These are phyloP conservation scores for Plasmodiophora brassicae DNA, from an alignment of 208 protist genomes.

Conservation along the genomic window DNA sequence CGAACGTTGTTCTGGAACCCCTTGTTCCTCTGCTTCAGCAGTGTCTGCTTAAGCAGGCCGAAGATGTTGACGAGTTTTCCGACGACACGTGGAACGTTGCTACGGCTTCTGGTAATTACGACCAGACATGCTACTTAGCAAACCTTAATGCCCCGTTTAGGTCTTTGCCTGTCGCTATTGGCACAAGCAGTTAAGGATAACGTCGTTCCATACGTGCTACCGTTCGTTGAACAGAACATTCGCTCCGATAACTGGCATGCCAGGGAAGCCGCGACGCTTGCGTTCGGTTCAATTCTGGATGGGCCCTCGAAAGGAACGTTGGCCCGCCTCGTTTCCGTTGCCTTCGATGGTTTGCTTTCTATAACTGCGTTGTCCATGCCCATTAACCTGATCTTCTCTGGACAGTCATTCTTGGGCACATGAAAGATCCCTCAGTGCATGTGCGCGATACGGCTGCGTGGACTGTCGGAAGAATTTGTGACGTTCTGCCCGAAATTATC, in stretches of 20 bases:
- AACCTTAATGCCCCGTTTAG: slow-evolving; percentile 43
- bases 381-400: no score
- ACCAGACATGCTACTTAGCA: slow-evolving; percentile 77
- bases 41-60: slow-evolving; percentile 68
- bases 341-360: slow-evolving; percentile 71
- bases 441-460: slow-evolving; percentile 83
- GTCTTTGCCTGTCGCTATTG: slow-evolving; percentile 13
- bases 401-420: slow-evolving; percentile 18
- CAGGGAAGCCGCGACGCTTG: slow-evolving; percentile 85
- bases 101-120: slow-evolving; percentile 78
- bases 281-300: slow-evolving; percentile 90
- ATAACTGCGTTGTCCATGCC: background rate
- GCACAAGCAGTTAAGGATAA: slow-evolving; percentile 45
- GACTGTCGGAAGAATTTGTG: slow-evolving; percentile 83
- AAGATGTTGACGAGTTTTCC: slow-evolving; percentile 72
- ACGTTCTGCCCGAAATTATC: slow-evolving; percentile 70
- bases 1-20: slow-evolving; percentile 67
- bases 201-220: slow-evolving; percentile 75
- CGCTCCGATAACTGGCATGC: slow-evolving; percentile 78
- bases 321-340: slow-evolving; percentile 74
- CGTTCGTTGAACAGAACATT: slow-evolving; percentile 85
- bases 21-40: slow-evolving; percentile 77
- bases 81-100: slow-evolving; percentile 87
- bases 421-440: slow-evolving; percentile 27
- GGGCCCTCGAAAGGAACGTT: slow-evolving; percentile 72